phyloP scores from a whole-genome alignment of 2,329 filamentous ascomycete species.

The Cytospora chrysosperma region DNA sequence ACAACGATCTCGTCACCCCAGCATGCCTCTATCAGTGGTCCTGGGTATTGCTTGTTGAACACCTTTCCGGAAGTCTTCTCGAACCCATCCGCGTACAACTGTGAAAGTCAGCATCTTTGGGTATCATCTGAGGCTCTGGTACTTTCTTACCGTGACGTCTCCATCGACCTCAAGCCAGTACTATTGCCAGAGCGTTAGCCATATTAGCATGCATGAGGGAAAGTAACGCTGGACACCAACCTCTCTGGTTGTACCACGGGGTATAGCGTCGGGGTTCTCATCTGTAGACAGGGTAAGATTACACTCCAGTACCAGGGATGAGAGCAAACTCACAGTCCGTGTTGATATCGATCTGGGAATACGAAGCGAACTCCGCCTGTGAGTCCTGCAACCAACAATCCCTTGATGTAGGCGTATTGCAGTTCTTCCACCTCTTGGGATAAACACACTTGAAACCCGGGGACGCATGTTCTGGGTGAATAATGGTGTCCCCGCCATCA shows the following conservation, averaged over 20 bases:
- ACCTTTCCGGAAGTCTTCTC: slow-evolving; percentile 22
- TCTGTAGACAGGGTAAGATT: slow-evolving; percentile 9
- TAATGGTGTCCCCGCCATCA: not conserved
- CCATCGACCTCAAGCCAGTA: slow-evolving; percentile 23
- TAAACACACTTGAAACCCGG: slow-evolving; percentile 20
- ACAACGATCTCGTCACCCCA: slow-evolving; percentile 33
- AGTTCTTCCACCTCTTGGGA: slow-evolving; percentile 18
- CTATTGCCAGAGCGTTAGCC: not conserved
- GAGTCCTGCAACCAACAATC: slow-evolving; percentile 24
- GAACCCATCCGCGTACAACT: slow-evolving; percentile 22
- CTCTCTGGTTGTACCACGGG: slow-evolving; percentile 18
- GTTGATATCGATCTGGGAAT: slow-evolving; percentile 23
- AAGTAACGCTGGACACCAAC: not conserved
- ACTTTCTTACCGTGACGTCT: slow-evolving; percentile 11
- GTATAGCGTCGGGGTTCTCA: slow-evolving; percentile 15
- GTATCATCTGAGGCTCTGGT: not conserved
- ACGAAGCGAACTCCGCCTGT: slow-evolving; percentile 9
- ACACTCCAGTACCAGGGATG: not conserved
- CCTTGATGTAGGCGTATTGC: slow-evolving; percentile 11
- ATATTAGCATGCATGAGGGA: not conserved
- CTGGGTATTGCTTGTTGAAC: slow-evolving; percentile 31
- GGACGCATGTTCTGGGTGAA: slow-evolving; percentile 15
- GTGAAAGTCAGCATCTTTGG: not conserved
- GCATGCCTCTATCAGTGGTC: slow-evolving; percentile 31
- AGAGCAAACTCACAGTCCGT: slow-evolving; percentile 18